Conservation (phyloP, 306 rosid species). For the Luffa acutangula region DNA sequence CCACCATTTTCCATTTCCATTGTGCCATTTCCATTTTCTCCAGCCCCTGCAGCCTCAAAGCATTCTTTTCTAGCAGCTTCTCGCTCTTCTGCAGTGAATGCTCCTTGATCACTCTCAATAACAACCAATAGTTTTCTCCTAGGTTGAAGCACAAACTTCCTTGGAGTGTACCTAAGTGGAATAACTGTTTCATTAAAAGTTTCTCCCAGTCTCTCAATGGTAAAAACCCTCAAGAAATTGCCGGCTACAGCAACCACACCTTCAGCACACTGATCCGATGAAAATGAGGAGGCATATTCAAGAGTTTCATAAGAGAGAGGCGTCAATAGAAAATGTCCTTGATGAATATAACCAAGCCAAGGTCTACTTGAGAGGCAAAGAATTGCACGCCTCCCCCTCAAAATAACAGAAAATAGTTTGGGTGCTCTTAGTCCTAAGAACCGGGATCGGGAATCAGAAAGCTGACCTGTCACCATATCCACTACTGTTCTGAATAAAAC, state of each 20-base stretch:
- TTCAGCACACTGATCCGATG: slow-evolving; percentile 92
- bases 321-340: slow-evolving; percentile 88
- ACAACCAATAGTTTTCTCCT: slow-evolving; percentile 69
- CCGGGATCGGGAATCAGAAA: slow-evolving; percentile 88
- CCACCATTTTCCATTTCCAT: slow-evolving; percentile 92
- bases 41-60: slow-evolving; percentile 66
- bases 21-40: slow-evolving; percentile 70
- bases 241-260: slow-evolving; percentile 96
- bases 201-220: slow-evolving; percentile 93
- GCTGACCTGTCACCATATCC: slow-evolving; percentile 98
- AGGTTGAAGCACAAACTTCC: slow-evolving; percentile 88
- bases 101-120: slow-evolving; percentile 94
- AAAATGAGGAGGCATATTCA: slow-evolving; percentile 89
- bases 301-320: slow-evolving; percentile 96
- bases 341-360: slow-evolving; percentile 97
- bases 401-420: slow-evolving; percentile 59
- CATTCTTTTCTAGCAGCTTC: slow-evolving; percentile 84
- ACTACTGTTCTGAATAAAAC: slow-evolving; percentile 93
- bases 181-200: slow-evolving; percentile 90
- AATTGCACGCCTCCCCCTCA: slow-evolving; percentile 86
- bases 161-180: slow-evolving; percentile 96
- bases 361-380: slow-evolving; percentile 96
- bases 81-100: slow-evolving; percentile 83
- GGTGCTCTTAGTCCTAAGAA: slow-evolving; percentile 98
- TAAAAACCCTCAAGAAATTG: slow-evolving; percentile 77